Evolutionary conservation across 371 early-diverging fungal genomes (phyloP).

Genomic region (Fennellomyces sp.): DNA sequence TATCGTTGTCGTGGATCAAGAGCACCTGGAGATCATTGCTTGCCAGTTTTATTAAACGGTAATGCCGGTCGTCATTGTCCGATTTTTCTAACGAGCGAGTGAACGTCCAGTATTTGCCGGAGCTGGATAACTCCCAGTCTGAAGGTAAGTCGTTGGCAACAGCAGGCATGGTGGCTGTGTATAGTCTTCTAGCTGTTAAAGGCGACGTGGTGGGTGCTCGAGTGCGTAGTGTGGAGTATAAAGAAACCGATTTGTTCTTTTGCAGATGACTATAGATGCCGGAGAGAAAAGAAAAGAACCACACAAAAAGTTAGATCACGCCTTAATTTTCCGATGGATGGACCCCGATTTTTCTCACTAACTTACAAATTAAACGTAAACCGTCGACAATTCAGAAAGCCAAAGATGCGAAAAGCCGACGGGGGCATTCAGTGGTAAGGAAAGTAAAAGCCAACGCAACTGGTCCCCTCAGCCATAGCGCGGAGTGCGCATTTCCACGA

Average conservation of each 20-base stretch:
- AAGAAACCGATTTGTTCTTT: slow-evolving; percentile 1
- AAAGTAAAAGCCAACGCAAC: slow-evolving; percentile 1
- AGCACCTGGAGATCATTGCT: slow-evolving; percentile 81
- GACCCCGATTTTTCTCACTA: background rate
- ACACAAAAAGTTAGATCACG: background rate
- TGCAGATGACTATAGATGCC: background rate
- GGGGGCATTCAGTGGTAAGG: slow-evolving; percentile 16
- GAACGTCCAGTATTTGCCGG: slow-evolving; percentile 42
- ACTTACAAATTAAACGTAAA: slow-evolving; percentile 10
- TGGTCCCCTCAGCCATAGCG: background rate
- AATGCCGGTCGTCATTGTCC: slow-evolving; percentile 79
- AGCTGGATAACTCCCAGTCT: slow-evolving; percentile 40
- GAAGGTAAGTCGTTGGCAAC: slow-evolving; percentile 9
- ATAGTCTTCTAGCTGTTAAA: background rate
- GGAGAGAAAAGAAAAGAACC: background rate
- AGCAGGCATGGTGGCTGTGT: background rate
- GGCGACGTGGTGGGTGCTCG: background rate
- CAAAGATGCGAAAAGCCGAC: slow-evolving; percentile 11
- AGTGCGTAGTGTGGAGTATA: background rate
- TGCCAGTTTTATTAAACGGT: slow-evolving; percentile 79
- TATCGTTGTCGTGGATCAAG: slow-evolving; percentile 78
- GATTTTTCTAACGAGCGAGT: slow-evolving; percentile 54
- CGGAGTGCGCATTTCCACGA: no score
- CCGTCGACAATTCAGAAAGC: slow-evolving; percentile 10
- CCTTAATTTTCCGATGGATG: slow-evolving; percentile 5